Base-by-base conservation (phyloP, 2,329 filamentous ascomycete genomes). In the Monosporascus cannonballus region DNA sequence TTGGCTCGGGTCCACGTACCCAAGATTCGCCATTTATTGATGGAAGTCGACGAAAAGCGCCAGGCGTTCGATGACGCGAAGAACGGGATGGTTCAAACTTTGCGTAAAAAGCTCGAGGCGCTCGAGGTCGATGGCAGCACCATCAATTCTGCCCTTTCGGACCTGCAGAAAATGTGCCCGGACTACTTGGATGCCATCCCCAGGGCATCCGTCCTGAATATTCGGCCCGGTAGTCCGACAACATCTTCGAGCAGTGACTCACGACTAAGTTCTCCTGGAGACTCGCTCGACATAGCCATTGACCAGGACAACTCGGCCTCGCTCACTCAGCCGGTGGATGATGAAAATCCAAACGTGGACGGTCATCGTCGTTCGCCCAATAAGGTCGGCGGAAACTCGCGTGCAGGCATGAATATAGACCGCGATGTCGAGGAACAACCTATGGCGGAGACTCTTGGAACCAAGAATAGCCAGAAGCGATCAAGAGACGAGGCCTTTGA, bases 1-100 rank as follows among this genome's bases (percentile, higher is more conserved):
- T 54, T 65, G 18, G 63, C 58, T 36, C 59, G 60, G 24, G 53
- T 58, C 41, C 51, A 64, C 30, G 59, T 65, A 17, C 64, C 64
- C 11, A 60, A 50, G 53, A 54, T 66, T 18, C 58, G 58, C 34
- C 54, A 53, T 24, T 50, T 65, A 24, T 51, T 64, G 38, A 54
- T 56, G 42, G 58, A 64, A 42, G 59, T 66, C 17, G 63, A 65
- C 34, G 54, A 49, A 27, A 59, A 62, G 45, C 62, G 64, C 18
- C 56, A 59, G 18, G 53, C 52, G 18, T 66, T 64, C 49, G 59
- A 63, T 15, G 50, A 60, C 18, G 56, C 59, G 6, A 64, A 61
- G 53, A 57, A 56, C 41, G 55, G 57, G 49, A 50, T 60, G 22
- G 53, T 60, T n/a, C 54, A 52, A n/a, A 53, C 50, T 4, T 49